Conservation (phyloP, 2,329 filamentous ascomycete species). For the Pseudocercospora pini-densiflorae region DNA sequence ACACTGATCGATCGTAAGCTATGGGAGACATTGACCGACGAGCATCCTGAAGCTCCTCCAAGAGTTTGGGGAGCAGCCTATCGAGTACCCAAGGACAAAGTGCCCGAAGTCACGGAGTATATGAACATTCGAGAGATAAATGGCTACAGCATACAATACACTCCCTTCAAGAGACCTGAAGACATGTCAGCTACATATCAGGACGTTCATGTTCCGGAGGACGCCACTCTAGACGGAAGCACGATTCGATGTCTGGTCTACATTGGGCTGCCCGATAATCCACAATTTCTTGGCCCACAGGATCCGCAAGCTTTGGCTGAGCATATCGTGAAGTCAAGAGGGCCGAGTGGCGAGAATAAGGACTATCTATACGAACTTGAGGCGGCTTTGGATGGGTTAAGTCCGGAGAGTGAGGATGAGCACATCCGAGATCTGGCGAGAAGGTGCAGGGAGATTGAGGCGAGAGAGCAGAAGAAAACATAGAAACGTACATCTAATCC, state of each 20-base stretch:
- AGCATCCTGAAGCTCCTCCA: slow-evolving; percentile 64
- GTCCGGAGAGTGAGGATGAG: slow-evolving; percentile 75
- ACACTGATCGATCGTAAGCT: slow-evolving; percentile 85
- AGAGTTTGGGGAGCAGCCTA: slow-evolving; percentile 85
- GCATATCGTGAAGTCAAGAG: slow-evolving; percentile 76
- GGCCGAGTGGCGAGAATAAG: slow-evolving; percentile 85
- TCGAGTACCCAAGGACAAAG: slow-evolving; percentile 76
- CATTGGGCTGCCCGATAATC: slow-evolving; percentile 90
- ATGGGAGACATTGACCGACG: slow-evolving; percentile 76
- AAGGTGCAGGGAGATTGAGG: slow-evolving; percentile 69
- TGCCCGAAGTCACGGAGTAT: slow-evolving; percentile 82
- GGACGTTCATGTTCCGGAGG: slow-evolving; percentile 49
- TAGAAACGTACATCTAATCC: too few relatives aligned
- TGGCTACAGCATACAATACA: slow-evolving; percentile 92
- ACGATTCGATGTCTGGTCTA: slow-evolving; percentile 74
- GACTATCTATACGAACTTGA: slow-evolving; percentile 89
- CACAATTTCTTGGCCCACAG: slow-evolving; percentile 87
- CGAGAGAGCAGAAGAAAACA: slow-evolving; percentile 17
- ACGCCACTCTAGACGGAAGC: slow-evolving; percentile 20
- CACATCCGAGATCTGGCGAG: slow-evolving; percentile 83
- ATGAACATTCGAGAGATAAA: slow-evolving; percentile 98
- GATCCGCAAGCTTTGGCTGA: slow-evolving; percentile 76
- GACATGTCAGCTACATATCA: slow-evolving; percentile 57
- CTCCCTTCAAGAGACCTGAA: slow-evolving; percentile 62
- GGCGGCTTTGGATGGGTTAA: slow-evolving; percentile 71